Evolutionary conservation across 805 yeast species (phyloP), one percentile per base, ranked within the genome.

Genomic region (Komagataella phaffii): DNA sequence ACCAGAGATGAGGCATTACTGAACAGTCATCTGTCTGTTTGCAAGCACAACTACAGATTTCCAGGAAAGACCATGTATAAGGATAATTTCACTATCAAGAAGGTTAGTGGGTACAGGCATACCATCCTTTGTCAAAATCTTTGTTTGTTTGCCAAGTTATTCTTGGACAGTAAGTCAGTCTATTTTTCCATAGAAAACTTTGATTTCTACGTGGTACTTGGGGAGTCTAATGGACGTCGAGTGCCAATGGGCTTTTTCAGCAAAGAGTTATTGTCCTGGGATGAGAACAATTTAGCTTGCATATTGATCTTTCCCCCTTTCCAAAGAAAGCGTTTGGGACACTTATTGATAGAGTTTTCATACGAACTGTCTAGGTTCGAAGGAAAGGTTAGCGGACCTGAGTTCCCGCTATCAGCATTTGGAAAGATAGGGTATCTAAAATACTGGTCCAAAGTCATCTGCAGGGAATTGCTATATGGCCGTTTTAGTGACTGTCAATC

Each of bases 201-300:
- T 65, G 90, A 86, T 54, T 88, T 88, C 64, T 93, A 81, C 63
- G 74, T 88, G 24, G 70, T 82, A 2, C 87, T 83, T 61, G 83
- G 85, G 23, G 64, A 64, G 1, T 69, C 71, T 23, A 61, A 62
- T 44, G 67, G 67, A 1, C 59, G 50, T 50, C 71, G 54, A 56
- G 67, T 57, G 63, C 90, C 91, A 1, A 82, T 90, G 83, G 99
- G 97, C 1, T 93, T 88, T 62, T 93, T 88, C 61, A 89, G 97
- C 12, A 86, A 87, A 58, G 99, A 93, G 60, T 68, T 84, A 47
- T 69, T 85, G 0, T 82, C 96, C 0, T 80, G 81, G 76, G 91
- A 86, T 51, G 75, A 79, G 50, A 87, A 90, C 63, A 93, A 91
- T 61, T 69, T 93, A 44, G 96, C 97, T 0, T 93, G 98, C 61